Percentiles rank a stretch among this genome's conserved stretches.
Evolutionary conservation across 1,284 basidiomycete species (phyloP).

Genomic region (Rhodotorula sp.): DNA sequence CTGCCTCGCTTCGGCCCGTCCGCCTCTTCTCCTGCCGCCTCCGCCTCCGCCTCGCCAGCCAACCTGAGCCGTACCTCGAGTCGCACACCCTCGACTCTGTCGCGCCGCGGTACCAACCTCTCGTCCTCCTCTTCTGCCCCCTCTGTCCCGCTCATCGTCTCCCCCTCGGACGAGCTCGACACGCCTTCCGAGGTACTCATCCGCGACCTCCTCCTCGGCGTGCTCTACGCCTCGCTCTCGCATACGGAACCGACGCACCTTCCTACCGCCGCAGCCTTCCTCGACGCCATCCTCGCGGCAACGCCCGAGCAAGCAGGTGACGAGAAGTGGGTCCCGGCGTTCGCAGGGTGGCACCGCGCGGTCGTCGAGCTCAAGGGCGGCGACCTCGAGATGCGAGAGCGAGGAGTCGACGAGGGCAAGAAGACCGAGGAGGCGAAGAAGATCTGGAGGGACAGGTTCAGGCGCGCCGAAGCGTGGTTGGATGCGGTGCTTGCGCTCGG

Average conservation of each 20-base stretch:
- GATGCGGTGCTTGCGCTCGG: constrained; percentile 20
- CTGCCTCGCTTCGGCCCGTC: constrained; percentile 10
- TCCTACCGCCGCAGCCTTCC: constrained; percentile 16
- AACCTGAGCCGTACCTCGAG: too few species aligned
- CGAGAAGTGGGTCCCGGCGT: constrained; percentile 37
- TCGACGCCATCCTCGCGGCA: constrained; percentile 24
- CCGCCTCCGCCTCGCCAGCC: not conserved
- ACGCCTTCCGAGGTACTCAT: constrained; percentile 40
- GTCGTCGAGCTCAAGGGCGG: constrained; percentile 31
- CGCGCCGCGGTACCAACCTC: not conserved
- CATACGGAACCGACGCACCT: constrained; percentile 10
- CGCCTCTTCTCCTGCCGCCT: not conserved
- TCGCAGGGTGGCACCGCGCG: constrained; percentile 36
- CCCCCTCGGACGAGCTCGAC: constrained; percentile 36
- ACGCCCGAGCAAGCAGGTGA: constrained; percentile 16
- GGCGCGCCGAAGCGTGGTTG: constrained; percentile 30
- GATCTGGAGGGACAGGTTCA: constrained; percentile 31
- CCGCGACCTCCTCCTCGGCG: constrained; percentile 42
- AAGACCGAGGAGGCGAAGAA: not conserved
- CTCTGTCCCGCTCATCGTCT: not conserved
- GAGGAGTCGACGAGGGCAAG: not conserved
- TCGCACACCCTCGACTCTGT: not conserved
- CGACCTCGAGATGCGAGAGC: constrained; percentile 15
- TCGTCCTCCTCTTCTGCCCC: not conserved
- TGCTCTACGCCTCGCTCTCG: constrained; percentile 35